These are phyloP conservation scores for Ophiocordyceps robertsii DNA, from an alignment of 2,329 filamentous ascomycete species.

Conservation along the genomic window DNA sequence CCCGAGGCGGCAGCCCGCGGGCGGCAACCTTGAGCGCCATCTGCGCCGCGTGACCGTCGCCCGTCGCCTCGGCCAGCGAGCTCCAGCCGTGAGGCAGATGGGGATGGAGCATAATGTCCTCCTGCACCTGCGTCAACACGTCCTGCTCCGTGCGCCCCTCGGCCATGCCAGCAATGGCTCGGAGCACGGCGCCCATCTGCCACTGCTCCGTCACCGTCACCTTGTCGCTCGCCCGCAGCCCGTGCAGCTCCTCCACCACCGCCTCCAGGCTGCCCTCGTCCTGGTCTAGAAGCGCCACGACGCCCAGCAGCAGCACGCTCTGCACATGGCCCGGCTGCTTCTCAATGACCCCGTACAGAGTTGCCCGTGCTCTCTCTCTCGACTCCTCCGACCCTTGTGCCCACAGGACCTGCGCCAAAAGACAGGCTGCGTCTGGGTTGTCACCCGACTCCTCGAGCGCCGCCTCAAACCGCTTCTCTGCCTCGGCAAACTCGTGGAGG, in stretches of 20 bases:
- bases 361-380: conserved; percentile 60
- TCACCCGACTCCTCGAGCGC: conserved; percentile 65
- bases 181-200: conserved; percentile 60
- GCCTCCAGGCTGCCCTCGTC: conserved; percentile 71
- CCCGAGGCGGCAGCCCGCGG: conserved; percentile 59
- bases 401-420: conserved; percentile 88
- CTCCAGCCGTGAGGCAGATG: conserved; percentile 71
- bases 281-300: conserved; percentile 68
- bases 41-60: conserved; percentile 43
- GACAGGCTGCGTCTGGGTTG: conserved; percentile 72
- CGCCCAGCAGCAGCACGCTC: conserved; percentile 67
- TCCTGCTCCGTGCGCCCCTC: conserved; percentile 33
- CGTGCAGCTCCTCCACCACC: conserved; percentile 63
- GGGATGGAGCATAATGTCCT: conserved; percentile 70
- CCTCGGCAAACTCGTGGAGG: conserved; percentile 47
- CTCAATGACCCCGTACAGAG: conserved; percentile 71
- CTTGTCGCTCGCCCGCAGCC: conserved; percentile 53
- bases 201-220: conserved; percentile 51
- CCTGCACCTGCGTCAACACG: conserved; percentile 52
- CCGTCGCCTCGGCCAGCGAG: conserved; percentile 49
- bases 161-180: conserved; percentile 54
- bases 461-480: conserved; percentile 66
- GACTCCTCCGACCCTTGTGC: conserved; percentile 67
- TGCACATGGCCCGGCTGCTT: conserved; percentile 61
- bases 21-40: conserved; percentile 74